These are phyloP conservation scores for Globisporangium recalcitrans DNA, from an alignment of 352 stramenopile species.

Conservation along the genomic window DNA sequence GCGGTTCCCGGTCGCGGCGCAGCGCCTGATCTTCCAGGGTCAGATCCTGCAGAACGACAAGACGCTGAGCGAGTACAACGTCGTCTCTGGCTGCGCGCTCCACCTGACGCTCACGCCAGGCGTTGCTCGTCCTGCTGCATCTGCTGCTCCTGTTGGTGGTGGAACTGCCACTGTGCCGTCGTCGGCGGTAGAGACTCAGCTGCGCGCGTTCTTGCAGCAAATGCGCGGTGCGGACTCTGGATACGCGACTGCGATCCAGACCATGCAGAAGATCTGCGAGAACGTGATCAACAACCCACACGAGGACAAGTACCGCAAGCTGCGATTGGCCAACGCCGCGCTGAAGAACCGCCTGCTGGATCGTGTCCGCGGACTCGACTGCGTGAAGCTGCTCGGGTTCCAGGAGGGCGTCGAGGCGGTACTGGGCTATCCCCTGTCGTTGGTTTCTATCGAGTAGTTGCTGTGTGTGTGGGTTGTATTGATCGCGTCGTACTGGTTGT, in stretches of 20 bases:
- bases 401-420: conserved; percentile 64
- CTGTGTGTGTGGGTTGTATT: no score
- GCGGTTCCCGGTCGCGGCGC: conserved; percentile 57
- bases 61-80: conserved; percentile 56
- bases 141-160: conserved; percentile 6
- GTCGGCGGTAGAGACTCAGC: conserved; percentile 18
- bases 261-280: conserved; percentile 76
- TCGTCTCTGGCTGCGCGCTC: conserved; percentile 54
- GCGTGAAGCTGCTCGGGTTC: conserved; percentile 63
- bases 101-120: conserved; percentile 60
- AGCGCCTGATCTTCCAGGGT: conserved; percentile 85
- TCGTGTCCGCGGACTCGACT: conserved; percentile 46
- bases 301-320: conserved; percentile 76
- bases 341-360: conserved; percentile 63
- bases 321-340: conserved; percentile 64
- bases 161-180: conserved; percentile 11
- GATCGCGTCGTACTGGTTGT: background rate
- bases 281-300: conserved; percentile 70
- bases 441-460: no score
- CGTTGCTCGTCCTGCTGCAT: conserved; percentile 17
- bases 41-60: conserved; percentile 80
- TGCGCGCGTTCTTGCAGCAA: conserved; percentile 49
- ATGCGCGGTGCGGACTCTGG: conserved; percentile 42
- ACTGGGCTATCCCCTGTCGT: no score
- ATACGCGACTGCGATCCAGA: conserved; percentile 49